Evolutionary conservation across 331 rosid genomes (phyloP).

Genomic region (Malus hybrid): DNA sequence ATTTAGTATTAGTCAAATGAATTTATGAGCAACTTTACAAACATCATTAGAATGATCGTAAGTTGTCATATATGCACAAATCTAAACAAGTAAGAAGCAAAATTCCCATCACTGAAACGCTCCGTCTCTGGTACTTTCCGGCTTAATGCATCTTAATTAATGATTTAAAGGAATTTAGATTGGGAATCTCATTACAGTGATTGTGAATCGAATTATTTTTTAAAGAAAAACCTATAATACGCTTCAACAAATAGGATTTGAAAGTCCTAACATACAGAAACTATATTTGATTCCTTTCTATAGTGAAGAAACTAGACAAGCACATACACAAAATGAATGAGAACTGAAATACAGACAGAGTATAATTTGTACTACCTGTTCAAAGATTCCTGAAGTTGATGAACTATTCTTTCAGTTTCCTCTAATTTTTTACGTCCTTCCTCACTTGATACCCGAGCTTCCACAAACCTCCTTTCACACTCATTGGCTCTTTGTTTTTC

Average conservation of each 20-base stretch:
- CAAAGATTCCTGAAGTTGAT: constrained; percentile 77
- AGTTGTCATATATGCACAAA: constrained; percentile 4
- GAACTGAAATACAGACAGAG: constrained; percentile 8
- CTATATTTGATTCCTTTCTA: neutral
- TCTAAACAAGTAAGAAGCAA: neutral
- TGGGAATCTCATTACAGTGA: neutral
- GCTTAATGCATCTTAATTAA: neutral
- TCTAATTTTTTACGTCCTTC: constrained; percentile 53
- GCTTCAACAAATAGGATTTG: neutral
- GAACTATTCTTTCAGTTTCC: constrained; percentile 69
- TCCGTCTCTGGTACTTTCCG: neutral
- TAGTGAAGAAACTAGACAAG: neutral
- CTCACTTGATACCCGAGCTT: constrained; percentile 48
- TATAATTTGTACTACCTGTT: constrained; percentile 61
- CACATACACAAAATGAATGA: neutral
- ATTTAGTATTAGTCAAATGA: constrained; percentile 56
- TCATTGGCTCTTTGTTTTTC: constrained; percentile 73
- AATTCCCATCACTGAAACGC: neutral
- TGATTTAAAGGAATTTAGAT: neutral
- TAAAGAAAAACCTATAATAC: neutral
- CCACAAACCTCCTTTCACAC: constrained; percentile 55
- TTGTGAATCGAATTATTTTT: neutral
- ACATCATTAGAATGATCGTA: neutral
- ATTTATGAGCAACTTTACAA: constrained; percentile 12
- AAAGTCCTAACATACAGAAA: neutral